phyloP scores from a whole-genome alignment of 2,329 filamentous ascomycete genomes.

The Fusarium continuum region DNA sequence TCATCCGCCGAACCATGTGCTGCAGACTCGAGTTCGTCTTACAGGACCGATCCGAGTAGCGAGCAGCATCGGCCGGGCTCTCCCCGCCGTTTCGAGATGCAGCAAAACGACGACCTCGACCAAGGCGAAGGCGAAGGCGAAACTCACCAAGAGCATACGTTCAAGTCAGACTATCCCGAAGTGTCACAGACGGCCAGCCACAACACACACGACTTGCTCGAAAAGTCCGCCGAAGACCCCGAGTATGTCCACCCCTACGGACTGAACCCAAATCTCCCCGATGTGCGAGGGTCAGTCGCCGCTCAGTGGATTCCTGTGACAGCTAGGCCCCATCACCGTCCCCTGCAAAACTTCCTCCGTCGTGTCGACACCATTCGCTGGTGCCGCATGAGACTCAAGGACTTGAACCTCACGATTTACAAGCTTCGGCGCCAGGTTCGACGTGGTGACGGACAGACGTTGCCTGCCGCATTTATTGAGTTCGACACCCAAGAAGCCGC shows the following conservation, averaged over 20 bases:
- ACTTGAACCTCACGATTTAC: conserved; percentile 53
- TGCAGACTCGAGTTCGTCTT: conserved; percentile 21
- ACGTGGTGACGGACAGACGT: conserved; percentile 71
- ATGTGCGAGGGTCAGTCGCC: conserved; percentile 64
- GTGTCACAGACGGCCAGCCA: conserved; percentile 10
- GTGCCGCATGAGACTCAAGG: conserved; percentile 67
- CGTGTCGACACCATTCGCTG: conserved; percentile 96
- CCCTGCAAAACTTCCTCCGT: conserved; percentile 76
- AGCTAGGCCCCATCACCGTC: conserved; percentile 77
- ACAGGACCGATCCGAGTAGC: conserved; percentile 17
- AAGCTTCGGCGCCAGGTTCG: conserved; percentile 81
- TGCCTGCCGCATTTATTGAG: conserved; percentile 89
- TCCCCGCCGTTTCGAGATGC: conserved; percentile 7
- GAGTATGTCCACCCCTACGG: conserved; percentile 52
- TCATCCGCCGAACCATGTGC: conserved; percentile 22
- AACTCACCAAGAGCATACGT: conserved; percentile 1
- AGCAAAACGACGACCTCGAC: not conserved
- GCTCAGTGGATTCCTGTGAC: conserved; percentile 78
- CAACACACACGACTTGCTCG: conserved; percentile 15
- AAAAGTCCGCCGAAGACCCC: conserved; percentile 42
- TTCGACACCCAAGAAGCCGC: conserved; percentile 85
- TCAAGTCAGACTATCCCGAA: conserved; percentile 24
- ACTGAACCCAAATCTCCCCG: conserved; percentile 48
- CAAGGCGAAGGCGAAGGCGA: not conserved
- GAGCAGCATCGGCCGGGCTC: conserved; percentile 5